Base-by-base conservation (phyloP, 148 eudicot species). In the Persicaria tinctoria region DNA sequence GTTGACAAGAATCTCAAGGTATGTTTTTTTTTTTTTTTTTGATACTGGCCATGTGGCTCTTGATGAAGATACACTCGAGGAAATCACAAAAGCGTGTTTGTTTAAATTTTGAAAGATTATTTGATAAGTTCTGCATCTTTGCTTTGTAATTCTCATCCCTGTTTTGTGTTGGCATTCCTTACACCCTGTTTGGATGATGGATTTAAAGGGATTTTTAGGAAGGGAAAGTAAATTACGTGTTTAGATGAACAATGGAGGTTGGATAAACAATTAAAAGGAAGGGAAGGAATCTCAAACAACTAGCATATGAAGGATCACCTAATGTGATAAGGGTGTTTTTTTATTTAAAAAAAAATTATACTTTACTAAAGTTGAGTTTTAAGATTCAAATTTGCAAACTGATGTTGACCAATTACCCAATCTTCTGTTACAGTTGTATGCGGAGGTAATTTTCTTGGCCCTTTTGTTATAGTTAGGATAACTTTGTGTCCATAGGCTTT, bases 351-450 rank as follows among this genome's bases (percentile, higher is more conserved):
- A 56, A n/a, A 46, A n/a, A n/a, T 23, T 51, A 48, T 11, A 47
- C 51, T 10, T 50, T 63, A 59, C 27, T 8, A 59, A 48, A 11
- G 45, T 56, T 54, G 47, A 11, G 51, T 6, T 9, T 12, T 20
- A 13, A 45, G 6, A 2, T 27, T 27, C 32, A 27, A 27, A 55
- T 20, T 51, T 69, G 13, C 4, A 60, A 73, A 47, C 32, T 75
- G 75, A 2, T 55, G 32, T 44, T 63, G n/a, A n/a, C n/a, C 90
- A 90, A 83, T 72, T 90, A 50, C 82, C 70, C 79, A 85, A 83
- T 83, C 91, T 95, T 55, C 90, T 86, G 96, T 83, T 84, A 45
- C 80, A 79, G 71, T 83, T 87, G 41, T 85, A 87, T 63, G 49
- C 87, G 72, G 78, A 73, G 93, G 98, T 92, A 83, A 78, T 79